Evolutionary conservation across 2,329 filamentous ascomycete species (phyloP).

Genomic region (Beauveria scarabaeidicola): DNA sequence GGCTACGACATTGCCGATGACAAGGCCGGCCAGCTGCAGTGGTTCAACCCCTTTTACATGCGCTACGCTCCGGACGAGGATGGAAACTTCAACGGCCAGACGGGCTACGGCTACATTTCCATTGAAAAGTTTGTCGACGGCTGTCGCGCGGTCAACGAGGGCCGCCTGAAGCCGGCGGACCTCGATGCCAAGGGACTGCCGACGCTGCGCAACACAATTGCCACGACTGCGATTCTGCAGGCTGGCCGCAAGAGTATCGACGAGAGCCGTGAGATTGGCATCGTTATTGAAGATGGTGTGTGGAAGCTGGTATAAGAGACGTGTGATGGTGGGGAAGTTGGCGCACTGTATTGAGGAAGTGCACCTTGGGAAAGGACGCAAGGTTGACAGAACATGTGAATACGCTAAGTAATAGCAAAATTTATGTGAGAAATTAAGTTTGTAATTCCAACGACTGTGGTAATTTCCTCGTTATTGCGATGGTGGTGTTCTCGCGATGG

Average conservation of each 20-base stretch:
- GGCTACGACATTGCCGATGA: constrained; percentile 94
- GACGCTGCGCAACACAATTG: constrained; percentile 80
- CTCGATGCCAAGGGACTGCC: constrained; percentile 75
- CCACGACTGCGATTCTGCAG: constrained; percentile 85
- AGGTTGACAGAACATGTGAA: not conserved
- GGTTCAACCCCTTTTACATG: constrained; percentile 96
- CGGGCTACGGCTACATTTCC: constrained; percentile 85
- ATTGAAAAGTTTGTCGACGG: constrained; percentile 96
- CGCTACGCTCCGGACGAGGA: constrained; percentile 89
- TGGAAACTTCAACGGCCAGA: constrained; percentile 87
- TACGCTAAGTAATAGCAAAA: not conserved
- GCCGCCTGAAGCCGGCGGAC: constrained; percentile 61
- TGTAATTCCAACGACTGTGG: not conserved
- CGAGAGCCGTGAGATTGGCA: constrained; percentile 69
- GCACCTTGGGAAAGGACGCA: no score
- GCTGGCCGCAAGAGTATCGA: constrained; percentile 79
- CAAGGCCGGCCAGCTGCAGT: constrained; percentile 57
- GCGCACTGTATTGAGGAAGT: not conserved
- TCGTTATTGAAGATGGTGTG: constrained; percentile 53
- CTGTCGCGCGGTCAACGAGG: constrained; percentile 68
- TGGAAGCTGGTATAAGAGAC: constrained; percentile 54
- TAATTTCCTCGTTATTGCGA: no score
- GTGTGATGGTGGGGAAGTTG: not conserved
- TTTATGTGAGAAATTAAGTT: not conserved
- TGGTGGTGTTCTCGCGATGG: not conserved